Conservation (phyloP, 768 basidiomycete genomes). For the Butyriboletus loyo region DNA sequence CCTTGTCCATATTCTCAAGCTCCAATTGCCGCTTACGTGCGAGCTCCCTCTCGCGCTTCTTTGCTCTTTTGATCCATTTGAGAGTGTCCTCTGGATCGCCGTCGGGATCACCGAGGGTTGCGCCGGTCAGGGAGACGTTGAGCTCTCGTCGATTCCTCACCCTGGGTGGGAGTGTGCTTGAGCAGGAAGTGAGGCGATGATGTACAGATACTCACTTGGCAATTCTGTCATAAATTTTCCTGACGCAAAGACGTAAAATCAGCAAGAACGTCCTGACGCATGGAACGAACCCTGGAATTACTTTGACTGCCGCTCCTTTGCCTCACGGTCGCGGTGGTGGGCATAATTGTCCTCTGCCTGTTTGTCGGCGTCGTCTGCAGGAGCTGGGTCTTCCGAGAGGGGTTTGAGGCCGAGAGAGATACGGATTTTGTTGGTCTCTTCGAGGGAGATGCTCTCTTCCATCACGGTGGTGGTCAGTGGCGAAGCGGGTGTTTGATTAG, state of each 20-base stretch:
- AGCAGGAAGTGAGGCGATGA: slow-evolving; percentile 28
- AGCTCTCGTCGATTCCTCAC: slow-evolving; percentile 93
- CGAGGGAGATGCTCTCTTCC: slow-evolving; percentile 88
- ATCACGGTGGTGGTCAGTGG: slow-evolving; percentile 41
- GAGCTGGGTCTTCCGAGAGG: slow-evolving; percentile 74
- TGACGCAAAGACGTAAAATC: slow-evolving; percentile 32
- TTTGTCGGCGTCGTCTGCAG: slow-evolving; percentile 73
- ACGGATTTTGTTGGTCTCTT: slow-evolving; percentile 96
- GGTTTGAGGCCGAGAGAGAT: slow-evolving; percentile 92
- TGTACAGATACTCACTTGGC: slow-evolving; percentile 76
- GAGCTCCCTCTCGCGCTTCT: slow-evolving; percentile 88
- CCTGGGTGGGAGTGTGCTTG: slow-evolving; percentile 53
- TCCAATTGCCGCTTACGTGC: slow-evolving; percentile 81
- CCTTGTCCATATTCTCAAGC: slow-evolving; percentile 80
- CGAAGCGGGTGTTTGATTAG: slow-evolving; percentile 2
- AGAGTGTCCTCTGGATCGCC: slow-evolving; percentile 74
- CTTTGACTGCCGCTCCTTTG: slow-evolving; percentile 74
- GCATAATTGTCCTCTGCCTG: slow-evolving; percentile 87
- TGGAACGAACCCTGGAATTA: slow-evolving; percentile 39
- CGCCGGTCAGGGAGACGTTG: slow-evolving; percentile 85
- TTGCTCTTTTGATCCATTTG: slow-evolving; percentile 89
- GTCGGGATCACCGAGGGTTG: slow-evolving; percentile 87
- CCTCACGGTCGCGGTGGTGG: slow-evolving; percentile 64
- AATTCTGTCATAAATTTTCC: slow-evolving; percentile 71
- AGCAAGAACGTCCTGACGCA: slow-evolving; percentile 11